Evolutionary conservation across 176 grass and related monocot species (phyloP), one percentile per base, ranked within the genome.

Genomic region (Metroxylon sagu): DNA sequence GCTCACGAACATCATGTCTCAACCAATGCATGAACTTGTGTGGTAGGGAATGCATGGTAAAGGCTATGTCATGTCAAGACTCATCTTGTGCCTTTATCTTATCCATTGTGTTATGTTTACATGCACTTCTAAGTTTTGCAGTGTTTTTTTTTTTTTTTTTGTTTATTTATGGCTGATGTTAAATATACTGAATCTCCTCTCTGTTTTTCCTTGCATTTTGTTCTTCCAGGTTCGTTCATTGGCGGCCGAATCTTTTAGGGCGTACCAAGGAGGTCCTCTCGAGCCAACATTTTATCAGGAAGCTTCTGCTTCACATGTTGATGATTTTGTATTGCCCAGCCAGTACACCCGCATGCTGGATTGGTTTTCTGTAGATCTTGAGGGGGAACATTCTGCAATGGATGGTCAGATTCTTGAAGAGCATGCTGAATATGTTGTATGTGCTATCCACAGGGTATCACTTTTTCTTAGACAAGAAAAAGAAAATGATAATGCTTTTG

Each of bases 331-430:
- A 18, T 52, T 85, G 66, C 93, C 93, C 27, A 71, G 70, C 16
- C 72, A 64, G 69, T 97, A 88, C 79, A 73, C 77, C 26, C 51
- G 51, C 25, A 83, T 65, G 67, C 62, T 97, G 28, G 81, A 97
- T 52, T 97, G 93, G 93, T 97, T 92, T 88, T 66, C 93, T 63
- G 69, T 97, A 72, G 93, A 97, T 70, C 78, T 97, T 65, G 93
- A 98, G 80, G 93, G 79, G 55, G 92, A 97, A 67, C 92, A 97
- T 62, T 97, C 92, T 68, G 87, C 92, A 56, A 91, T 97, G 92
- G 92, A 97, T 71, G 92, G 87, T 57, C 76, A 59, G 29, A 97
- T 97, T 69, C 92, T 97, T 60, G 78, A 88, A 77, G 92, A 97
- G 75, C 92, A 97, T 58, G 83, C 84, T 14, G 81, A 97, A 85